Evolutionary conservation across 2,329 filamentous ascomycete genomes (phyloP).

Genomic region (Cladosporium velox): DNA sequence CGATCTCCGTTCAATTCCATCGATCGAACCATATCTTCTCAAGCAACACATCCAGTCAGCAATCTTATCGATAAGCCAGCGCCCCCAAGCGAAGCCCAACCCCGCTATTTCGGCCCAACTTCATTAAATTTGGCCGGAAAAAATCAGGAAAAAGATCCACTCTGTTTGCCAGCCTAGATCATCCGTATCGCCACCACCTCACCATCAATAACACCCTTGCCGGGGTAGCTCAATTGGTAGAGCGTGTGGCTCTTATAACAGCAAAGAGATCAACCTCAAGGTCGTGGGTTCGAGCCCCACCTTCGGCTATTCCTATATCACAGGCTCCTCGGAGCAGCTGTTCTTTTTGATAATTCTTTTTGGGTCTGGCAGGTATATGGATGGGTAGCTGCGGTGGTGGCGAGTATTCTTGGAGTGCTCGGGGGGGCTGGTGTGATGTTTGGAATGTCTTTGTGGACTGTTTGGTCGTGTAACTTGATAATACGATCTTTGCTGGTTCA

Average conservation of each 20-base stretch:
- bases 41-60: background rate
- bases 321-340: background rate
- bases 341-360: background rate
- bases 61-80: background rate
- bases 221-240: slow-evolving; percentile 56
- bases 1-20: background rate
- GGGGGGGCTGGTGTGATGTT: background rate
- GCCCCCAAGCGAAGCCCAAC: background rate
- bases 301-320: slow-evolving; percentile 12
- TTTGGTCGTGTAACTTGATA: background rate
- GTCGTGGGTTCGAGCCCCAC: slow-evolving; percentile 12
- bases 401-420: background rate
- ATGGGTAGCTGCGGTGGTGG: background rate
- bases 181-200: too few species aligned
- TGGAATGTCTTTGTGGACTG: background rate
- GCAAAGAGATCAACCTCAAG: slow-evolving; percentile 13
- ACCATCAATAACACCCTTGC: slow-evolving; percentile 30
- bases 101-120: background rate
- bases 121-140: background rate
- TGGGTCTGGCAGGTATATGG: background rate
- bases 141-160: background rate
- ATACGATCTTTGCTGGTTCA: background rate
- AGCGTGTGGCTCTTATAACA: slow-evolving; percentile 38
- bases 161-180: rapidly evolving
- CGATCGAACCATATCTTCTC: background rate